Evolutionary conservation across 2,329 filamentous ascomycete species (phyloP).

Genomic region (Alternaria conjuncta): DNA sequence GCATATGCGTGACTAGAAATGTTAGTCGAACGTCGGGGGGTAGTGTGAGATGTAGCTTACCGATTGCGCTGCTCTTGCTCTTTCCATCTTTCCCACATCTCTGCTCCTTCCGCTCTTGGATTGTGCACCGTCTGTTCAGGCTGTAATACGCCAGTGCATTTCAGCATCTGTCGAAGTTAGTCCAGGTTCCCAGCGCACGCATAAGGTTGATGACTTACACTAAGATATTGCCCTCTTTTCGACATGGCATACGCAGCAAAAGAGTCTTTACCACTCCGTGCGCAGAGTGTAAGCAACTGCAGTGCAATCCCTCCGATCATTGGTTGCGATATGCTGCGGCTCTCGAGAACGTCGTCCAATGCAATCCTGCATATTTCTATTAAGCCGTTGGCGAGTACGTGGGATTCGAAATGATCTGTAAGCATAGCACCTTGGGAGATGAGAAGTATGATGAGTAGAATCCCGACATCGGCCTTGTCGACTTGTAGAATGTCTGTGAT

Average conservation of each 20-base stretch:
- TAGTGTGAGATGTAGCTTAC: not conserved
- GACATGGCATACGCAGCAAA: slow-evolving; percentile 7
- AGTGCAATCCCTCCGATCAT: slow-evolving; percentile 7
- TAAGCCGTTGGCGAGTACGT: slow-evolving; percentile 4
- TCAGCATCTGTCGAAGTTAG: slow-evolving; percentile 2
- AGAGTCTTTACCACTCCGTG: slow-evolving; percentile 5
- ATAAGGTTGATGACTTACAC: not conserved
- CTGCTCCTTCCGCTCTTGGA: not conserved
- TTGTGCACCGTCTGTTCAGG: not conserved
- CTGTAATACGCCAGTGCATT: slow-evolving; percentile 1
- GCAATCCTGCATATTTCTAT: slow-evolving; percentile 11
- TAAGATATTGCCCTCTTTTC: slow-evolving; percentile 9
- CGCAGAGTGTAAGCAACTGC: slow-evolving; percentile 8
- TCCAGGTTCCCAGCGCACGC: not conserved
- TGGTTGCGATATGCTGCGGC: slow-evolving; percentile 7
- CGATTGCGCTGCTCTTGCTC: slow-evolving; percentile 6
- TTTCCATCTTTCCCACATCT: slow-evolving; percentile 10
- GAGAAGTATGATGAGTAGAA: slow-evolving; percentile 3
- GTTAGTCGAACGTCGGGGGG: not conserved
- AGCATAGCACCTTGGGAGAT: slow-evolving; percentile 12
- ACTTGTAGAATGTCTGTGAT: slow-evolving; percentile 5
- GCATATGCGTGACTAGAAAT: slow-evolving; percentile 6
- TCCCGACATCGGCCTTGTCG: slow-evolving; percentile 5
- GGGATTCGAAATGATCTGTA: slow-evolving; percentile 4
- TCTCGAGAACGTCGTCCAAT: slow-evolving; percentile 7